phyloP scores from a whole-genome alignment of 805 yeast species.

The Scheffersomyces ergatensis region DNA sequence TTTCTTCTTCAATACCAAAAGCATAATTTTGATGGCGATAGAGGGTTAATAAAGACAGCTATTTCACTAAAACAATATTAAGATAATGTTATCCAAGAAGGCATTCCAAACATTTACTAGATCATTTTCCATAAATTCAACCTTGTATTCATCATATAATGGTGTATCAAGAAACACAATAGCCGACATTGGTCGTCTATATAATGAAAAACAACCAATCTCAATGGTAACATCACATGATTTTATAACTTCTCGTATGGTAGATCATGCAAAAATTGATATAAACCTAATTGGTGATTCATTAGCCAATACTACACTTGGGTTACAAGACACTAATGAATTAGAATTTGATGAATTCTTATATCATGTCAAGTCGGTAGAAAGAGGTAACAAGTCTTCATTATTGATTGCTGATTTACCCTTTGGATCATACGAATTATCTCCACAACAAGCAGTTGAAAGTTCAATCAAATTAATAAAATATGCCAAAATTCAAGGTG shows the following conservation, averaged over 20 bases:
- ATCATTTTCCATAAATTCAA: slow-evolving; percentile 2
- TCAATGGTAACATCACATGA: slow-evolving; percentile 83
- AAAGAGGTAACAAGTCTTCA: slow-evolving; percentile 64
- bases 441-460: slow-evolving; percentile 59
- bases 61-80: no score
- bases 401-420: slow-evolving; percentile 84
- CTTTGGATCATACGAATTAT: slow-evolving; percentile 77
- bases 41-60: no score
- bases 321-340: slow-evolving; percentile 73
- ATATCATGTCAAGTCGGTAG: slow-evolving; percentile 72
- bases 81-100: no score
- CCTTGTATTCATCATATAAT: slow-evolving; percentile 9
- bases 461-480: slow-evolving; percentile 55
- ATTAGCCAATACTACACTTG: slow-evolving; percentile 86
- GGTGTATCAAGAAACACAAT: slow-evolving; percentile 16
- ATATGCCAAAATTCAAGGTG: slow-evolving; percentile 60
- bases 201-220: slow-evolving; percentile 23
- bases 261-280: slow-evolving; percentile 65
- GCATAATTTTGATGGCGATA: no score
- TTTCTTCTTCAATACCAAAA: no score
- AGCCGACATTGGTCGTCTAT: slow-evolving; percentile 15
- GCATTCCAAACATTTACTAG: no score
- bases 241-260: slow-evolving; percentile 69
- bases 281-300: slow-evolving; percentile 86
- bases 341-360: slow-evolving; percentile 76